Percentiles rank a stretch among this genome's conserved stretches.
Evolutionary conservation across 2,329 filamentous ascomycete species (phyloP).

Genomic region (Aspergillus intermedius): DNA sequence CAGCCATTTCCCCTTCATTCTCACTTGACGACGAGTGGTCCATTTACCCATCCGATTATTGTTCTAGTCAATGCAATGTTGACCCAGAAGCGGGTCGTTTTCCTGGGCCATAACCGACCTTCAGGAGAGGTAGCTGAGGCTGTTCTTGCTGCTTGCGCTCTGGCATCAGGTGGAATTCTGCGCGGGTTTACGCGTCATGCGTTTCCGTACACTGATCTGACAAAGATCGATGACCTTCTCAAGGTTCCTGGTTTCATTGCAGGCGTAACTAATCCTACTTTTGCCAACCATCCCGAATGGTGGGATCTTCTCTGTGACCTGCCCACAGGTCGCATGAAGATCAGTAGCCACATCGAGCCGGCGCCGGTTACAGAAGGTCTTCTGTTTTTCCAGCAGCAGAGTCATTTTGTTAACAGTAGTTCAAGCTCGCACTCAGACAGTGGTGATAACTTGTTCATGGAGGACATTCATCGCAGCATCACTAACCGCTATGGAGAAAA

Average conservation of each 20-base stretch:
- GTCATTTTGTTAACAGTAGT: constrained; percentile 18
- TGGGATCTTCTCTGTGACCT: constrained; percentile 96
- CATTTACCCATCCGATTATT: constrained; percentile 87
- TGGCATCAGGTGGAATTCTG: constrained; percentile 86
- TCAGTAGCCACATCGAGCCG: constrained; percentile 78
- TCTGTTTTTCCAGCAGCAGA: constrained; percentile 76
- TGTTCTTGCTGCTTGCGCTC: constrained; percentile 91
- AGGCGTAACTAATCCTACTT: constrained; percentile 93
- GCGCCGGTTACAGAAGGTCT: constrained; percentile 78
- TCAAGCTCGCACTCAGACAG: constrained; percentile 54
- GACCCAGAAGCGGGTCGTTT: constrained; percentile 94
- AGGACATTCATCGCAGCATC: constrained; percentile 75
- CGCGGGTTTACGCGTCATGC: constrained; percentile 92
- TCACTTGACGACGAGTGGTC: constrained; percentile 86
- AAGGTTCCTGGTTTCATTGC: constrained; percentile 97
- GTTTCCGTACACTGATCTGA: constrained; percentile 96
- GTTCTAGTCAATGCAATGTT: constrained; percentile 90
- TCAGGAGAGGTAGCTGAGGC: constrained; percentile 95
- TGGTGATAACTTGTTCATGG: constrained; percentile 84
- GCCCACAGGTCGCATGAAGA: constrained; percentile 86
- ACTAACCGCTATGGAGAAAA: constrained; percentile 80
- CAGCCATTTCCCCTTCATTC: constrained; percentile 81
- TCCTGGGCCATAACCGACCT: constrained; percentile 88
- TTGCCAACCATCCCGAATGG: constrained; percentile 92
- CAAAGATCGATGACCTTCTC: constrained; percentile 92